phyloP scores from a whole-genome alignment of 192 early-diverging fungal species.

The Podila epigama region DNA sequence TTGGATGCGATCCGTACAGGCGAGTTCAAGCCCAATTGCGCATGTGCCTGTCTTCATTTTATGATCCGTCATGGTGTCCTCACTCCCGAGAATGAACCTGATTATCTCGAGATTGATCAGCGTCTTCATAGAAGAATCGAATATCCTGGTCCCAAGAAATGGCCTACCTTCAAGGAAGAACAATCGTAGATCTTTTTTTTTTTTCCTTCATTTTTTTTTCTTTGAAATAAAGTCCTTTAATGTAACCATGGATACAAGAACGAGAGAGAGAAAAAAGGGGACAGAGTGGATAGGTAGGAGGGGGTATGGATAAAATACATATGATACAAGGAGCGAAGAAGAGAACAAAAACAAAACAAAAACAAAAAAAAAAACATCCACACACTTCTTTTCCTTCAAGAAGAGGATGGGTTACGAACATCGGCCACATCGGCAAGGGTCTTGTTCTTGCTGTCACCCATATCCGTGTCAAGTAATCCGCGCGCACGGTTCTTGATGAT shows the following conservation, averaged over 20 bases:
- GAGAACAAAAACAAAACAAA: too few relatives aligned
- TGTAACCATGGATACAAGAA: too few relatives aligned
- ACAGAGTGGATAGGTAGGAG: too few relatives aligned
- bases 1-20: conserved; percentile 33
- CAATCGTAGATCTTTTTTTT: background rate
- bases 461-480: conserved; percentile 21
- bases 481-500: conserved; percentile 46
- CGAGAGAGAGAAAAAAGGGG: too few relatives aligned
- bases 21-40: conserved; percentile 90
- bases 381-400: too few relatives aligned
- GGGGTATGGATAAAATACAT: too few relatives aligned
- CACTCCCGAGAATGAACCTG: conserved; percentile 81
- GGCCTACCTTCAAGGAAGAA: conserved; percentile 40
- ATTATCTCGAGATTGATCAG: conserved; percentile 76
- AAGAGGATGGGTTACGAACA: too few relatives aligned
- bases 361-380: too few relatives aligned
- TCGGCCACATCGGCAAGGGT: background rate
- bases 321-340: too few relatives aligned
- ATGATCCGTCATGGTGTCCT: conserved; percentile 79
- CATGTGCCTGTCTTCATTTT: conserved; percentile 83
- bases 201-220: too few relatives aligned
- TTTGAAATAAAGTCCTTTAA: too few relatives aligned
- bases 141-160: conserved; percentile 66
- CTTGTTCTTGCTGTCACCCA: background rate
- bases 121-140: conserved; percentile 72